Evolutionary conservation across 768 basidiomycete genomes (phyloP).

Genomic region (Phlegmacium glaucopus): DNA sequence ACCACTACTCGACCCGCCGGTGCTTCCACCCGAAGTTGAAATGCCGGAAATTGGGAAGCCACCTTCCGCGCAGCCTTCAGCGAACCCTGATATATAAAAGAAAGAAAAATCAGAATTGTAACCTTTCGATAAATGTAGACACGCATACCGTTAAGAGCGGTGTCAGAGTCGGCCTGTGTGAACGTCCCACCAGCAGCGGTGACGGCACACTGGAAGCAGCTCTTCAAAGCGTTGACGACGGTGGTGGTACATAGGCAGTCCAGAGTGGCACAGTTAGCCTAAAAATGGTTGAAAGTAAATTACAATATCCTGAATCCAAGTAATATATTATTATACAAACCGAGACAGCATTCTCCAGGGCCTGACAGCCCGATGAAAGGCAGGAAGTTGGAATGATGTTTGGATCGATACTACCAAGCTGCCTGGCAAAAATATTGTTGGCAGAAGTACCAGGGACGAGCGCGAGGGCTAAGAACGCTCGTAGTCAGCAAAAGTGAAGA

Average conservation of each 20-base stretch:
- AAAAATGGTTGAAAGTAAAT: too few relatives aligned
- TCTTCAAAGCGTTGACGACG: conserved; percentile 4
- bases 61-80: conserved; percentile 4
- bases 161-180: conserved; percentile 11
- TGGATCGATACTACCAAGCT: not conserved
- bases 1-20: not conserved
- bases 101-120: not conserved
- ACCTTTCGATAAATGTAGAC: too few relatives aligned
- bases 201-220: conserved; percentile 12
- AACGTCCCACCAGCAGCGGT: conserved; percentile 1
- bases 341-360: not conserved
- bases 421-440: not conserved
- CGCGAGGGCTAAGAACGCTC: not conserved
- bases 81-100: conserved; percentile 2
- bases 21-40: not conserved
- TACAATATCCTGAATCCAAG: not conserved
- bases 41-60: conserved; percentile 8
- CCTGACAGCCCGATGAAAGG: not conserved
- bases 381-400: not conserved
- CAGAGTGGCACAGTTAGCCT: conserved; percentile 6
- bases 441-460: not conserved
- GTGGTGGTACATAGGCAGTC: conserved; percentile 12
- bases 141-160: not conserved
- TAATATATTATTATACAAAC: not conserved
- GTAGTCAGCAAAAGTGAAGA: not conserved